Base-by-base conservation (phyloP, 2,329 filamentous ascomycete species). In the Elsinoe necatrix region DNA sequence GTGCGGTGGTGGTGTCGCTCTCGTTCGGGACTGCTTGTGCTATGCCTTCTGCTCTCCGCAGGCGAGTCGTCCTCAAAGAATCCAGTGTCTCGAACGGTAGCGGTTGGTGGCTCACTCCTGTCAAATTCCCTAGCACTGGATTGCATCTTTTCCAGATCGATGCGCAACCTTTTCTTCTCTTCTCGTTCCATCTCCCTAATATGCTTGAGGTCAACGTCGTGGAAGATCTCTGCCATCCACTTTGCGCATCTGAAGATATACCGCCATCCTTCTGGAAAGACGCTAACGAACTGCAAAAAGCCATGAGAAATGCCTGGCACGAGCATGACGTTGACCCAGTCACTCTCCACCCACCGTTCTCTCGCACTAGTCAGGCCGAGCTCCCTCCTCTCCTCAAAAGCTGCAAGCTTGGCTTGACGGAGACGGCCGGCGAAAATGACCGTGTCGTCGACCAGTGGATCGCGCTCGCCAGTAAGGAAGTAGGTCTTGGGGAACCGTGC, bases 401-500 rank as follows among this genome's bases (percentile, higher is more conserved):
- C 72, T 60, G 80, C 77, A 3, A 80, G 69, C 62, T 85, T 95
- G 1, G 90, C 89, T 60, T 91, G 83, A 5, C 90, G 79, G n/a
- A 98, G 71, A 0, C 92, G 78, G 0, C 92, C 93, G 0, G 93
- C 91, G 66, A 98, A 96, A 60, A 98, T 91, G 48, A 96, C 89
- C 0, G 93, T 98, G 69, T 98, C 93, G 67, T 98, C 93, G 0
- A 97, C 93, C 0, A 98, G 75, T 0, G 93, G 93, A 67, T 98
- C 93, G 27, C 92, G 85, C 73, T 98, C 93, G 51, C 93, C 93
- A 0, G 93, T 97, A 54, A 97, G 75, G 65, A 98, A 90, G 69
- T 92, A 95, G 0, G 87, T 93, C 68, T 95, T 95, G 1, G 93
- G 93, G 63, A 98, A 97, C n/a, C 81, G 80, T 12, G 85, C 82